Evolutionary conservation across 495 filamentous ascomycete species (phyloP).

Genomic region (Podospora appendiculata): DNA sequence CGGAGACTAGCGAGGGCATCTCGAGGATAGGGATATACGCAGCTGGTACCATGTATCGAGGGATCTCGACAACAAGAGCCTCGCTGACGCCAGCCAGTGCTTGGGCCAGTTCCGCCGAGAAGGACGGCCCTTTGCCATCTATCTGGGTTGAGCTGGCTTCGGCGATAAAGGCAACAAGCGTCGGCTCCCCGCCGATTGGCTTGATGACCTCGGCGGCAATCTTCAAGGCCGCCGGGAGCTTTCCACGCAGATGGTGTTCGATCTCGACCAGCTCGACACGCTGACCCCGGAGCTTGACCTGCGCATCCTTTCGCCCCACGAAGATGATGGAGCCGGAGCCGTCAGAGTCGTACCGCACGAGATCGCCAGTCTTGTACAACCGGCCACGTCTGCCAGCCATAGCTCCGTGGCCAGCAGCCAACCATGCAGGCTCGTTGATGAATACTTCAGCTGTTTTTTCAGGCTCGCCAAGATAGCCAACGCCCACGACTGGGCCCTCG

Average conservation of each 20-base stretch:
- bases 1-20: conserved; percentile 49
- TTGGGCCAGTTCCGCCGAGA: conserved; percentile 20
- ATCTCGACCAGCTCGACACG: conserved; percentile 60
- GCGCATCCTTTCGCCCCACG: conserved; percentile 55
- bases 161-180: conserved; percentile 32
- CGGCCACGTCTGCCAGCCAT: conserved; percentile 38
- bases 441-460: conserved; percentile 38
- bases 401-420: conserved; percentile 27
- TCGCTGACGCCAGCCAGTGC: conserved; percentile 21
- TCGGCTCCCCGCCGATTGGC: conserved; percentile 29
- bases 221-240: conserved; percentile 24
- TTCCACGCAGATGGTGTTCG: conserved; percentile 45
- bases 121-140: conserved; percentile 1
- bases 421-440: conserved; percentile 45
- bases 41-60: conserved; percentile 53
- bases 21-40: conserved; percentile 50
- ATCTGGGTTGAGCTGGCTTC: conserved; percentile 15
- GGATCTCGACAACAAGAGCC: conserved; percentile 30
- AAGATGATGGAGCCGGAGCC: conserved; percentile 46
- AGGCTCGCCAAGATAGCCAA: conserved; percentile 40
- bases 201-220: conserved; percentile 38
- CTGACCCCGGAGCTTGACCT: conserved; percentile 60
- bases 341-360: conserved; percentile 52
- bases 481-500: conserved; percentile 49
- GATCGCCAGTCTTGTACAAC: conserved; percentile 62